Evolutionary conservation across 768 basidiomycete species (phyloP), one percentile per base, ranked within the genome.

Genomic region (Suillus tomentosus): DNA sequence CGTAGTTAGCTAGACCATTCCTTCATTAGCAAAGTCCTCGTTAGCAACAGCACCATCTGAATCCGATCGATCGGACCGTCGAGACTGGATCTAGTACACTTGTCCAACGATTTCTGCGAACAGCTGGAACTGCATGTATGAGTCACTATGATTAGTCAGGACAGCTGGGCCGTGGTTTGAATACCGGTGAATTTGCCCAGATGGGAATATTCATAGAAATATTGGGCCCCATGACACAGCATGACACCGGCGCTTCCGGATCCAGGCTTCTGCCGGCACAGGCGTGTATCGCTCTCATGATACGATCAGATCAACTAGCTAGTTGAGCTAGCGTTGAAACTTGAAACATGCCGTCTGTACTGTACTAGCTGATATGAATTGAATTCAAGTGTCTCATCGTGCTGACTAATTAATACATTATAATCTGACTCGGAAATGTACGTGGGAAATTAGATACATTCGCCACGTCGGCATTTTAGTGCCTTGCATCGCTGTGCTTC

Each of bases 401-500:
- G 47, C 27, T 51, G 50, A 51, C 50, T 51, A 27, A 50, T 5
- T 13, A 22, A 6, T 42, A 19, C 31, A 5, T n/a, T 47, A 11
- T 47, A n/a, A n/a, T n/a, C 11, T 5, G 43, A 43, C n/a, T 39
- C 13, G 5, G 45, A 48, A 24, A 50, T 48, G 13, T 19, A 9
- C 51, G 51, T 54, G 53, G 19, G 39, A 43, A 27, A 34, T 15
- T 19, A 7, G 5, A 14, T 15, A 17, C 9, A 56, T 11, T 10
- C 27, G 51, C 51, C 55, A 45, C 39, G 36, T 27, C 42, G 36
- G 22, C 31, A 43, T 40, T 40, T 43, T 31, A 55, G 48, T 62
- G 37, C 40, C 15, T 55, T 27, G 50, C 50, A 27, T 50, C 8
- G 50, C 50, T 50, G 7, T 3, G 50, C 22, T 24, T 42, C 34